Evolutionary conservation across 2,329 filamentous ascomycete species (phyloP), one percentile per base, ranked within the genome.

Genomic region (Trichoderma sp.): DNA sequence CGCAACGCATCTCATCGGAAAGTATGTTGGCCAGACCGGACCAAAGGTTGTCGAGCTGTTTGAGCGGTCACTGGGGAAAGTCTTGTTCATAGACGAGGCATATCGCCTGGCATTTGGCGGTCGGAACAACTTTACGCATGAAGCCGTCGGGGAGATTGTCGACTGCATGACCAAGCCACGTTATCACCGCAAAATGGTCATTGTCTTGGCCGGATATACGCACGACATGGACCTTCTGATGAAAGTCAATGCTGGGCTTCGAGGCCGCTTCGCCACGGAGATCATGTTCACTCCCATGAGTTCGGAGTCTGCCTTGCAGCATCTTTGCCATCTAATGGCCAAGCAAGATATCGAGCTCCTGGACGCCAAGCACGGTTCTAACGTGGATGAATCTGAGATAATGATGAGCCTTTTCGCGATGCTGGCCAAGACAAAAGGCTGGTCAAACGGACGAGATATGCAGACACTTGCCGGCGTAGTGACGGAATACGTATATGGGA

Each of bases 161-260:
- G 60, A 69, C 39, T 50, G 45, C 37, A 29, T 70, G 48, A 70
- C 60, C 8, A 69, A 68, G 25, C 50, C 64, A 4, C 53, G 37
- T 9, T 69, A 68, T 29, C 4, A 56, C n/a, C 29, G 50, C n/a
- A 69, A 69, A 22, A 57, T 70, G 45, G 60, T 70, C 10, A 65
- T 69, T 13, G 50, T 70, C 4, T 39, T 70, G 9, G 64, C 69
- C 3, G 69, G 69, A 13, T 70, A 69, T 17, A 52, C 42, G 2
- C 19, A 58, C 2, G 68, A 69, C 15, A 68, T 70, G 27, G 48
- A 70, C 25, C 13, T 2, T 17, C 50, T 64, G n/a, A n/a, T 64
- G 32, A 42, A 29, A 3, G 29, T 13, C 0, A 64, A 64, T 37
- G 19, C 22, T 1, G 48, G 60, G 5, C 35, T 64, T 2, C 25